Evolutionary conservation across 306 rosid species (phyloP), one percentile per base, ranked within the genome.

Genomic region (Senna siamea): DNA sequence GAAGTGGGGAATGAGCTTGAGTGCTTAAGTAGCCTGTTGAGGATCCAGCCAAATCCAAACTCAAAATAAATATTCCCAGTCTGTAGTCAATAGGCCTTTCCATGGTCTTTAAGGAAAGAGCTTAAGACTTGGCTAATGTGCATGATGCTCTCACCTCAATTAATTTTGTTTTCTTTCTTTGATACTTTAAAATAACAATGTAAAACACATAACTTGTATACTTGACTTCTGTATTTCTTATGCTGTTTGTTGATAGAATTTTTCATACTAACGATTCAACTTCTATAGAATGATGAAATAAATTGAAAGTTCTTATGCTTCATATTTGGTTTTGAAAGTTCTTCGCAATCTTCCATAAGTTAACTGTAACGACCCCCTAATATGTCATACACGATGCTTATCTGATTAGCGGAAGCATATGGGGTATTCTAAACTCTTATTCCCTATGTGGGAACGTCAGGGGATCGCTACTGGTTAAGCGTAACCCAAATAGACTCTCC

Each of bases 251-350:
- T 20, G 18, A 58, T 20, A 20, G 26, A 48, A 37, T 4, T 72
- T 74, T 10, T 14, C 55, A 15, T 66, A 15, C 47, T 0, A 55
- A 72, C 20, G 43, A 12, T 22, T 63, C 22, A 32, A 62, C 62
- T 78, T 55, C 46, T 55, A 4, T 10, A 26, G 12, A 57, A 15
- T 72, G 48, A 65, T 51, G 72, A 40, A 50, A 50, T 23, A 54
- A 73, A 74, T 34, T 68, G 7, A 32, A 53, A 28, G 58, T 37
- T 68, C 71, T 26, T 54, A 46, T 58, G 18, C 47, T 69, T 32
- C 62, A 12, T 68, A 35, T 43, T 73, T 23, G 37, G 18, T 18
- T 20, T 9, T 2, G 14, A 20, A 26, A 9, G 10, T 2, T 2
- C 20, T 14, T 32, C 6, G 32, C 43, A 14, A 32, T 28, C 6